Evolutionary conservation across 2,329 filamentous ascomycete species (phyloP).

Genomic region (Calonectria pauciramosa): DNA sequence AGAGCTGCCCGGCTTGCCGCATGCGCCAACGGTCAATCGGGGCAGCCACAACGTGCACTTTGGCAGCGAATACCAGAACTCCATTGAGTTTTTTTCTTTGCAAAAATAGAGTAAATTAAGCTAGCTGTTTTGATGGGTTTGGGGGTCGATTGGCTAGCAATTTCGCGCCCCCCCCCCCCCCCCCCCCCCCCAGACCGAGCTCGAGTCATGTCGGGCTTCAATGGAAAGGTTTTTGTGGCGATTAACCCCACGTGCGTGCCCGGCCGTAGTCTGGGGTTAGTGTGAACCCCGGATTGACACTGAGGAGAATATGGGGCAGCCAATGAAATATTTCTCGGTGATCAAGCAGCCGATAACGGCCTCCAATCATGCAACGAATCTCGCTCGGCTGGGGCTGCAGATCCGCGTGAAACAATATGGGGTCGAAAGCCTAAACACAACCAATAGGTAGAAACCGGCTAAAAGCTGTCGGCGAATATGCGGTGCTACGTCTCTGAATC

Average conservation of each 20-base stretch:
- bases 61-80: not conserved
- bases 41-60: not conserved
- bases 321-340: not conserved
- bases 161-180: too few species aligned
- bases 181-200: too few species aligned
- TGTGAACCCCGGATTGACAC: not conserved
- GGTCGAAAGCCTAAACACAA: not conserved
- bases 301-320: not conserved
- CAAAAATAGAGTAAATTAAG: not conserved
- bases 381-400: not conserved
- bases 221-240: not conserved
- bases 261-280: not conserved
- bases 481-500: not conserved
- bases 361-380: not conserved
- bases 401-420: not conserved
- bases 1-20: not conserved
- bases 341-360: not conserved
- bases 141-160: too few species aligned
- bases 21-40: not conserved
- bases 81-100: not conserved
- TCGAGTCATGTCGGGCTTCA: not conserved
- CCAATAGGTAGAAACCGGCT: not conserved
- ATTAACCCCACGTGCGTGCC: not conserved
- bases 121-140: not conserved
- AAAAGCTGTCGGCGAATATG: not conserved